Evolutionary conservation across 805 yeast genomes (phyloP).

Genomic region (Ogataea paradorogensis): DNA sequence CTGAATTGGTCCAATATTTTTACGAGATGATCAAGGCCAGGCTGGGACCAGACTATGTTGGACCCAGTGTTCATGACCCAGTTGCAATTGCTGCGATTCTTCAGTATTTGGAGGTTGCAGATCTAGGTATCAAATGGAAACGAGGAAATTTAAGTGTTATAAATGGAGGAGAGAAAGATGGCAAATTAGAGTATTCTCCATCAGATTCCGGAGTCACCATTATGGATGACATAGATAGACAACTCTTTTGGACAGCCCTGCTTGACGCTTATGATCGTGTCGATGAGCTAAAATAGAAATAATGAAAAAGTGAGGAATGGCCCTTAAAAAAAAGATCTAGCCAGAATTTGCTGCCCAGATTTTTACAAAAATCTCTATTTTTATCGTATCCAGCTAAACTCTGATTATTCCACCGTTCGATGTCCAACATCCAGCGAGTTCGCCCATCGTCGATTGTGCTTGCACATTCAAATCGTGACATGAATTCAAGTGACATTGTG

Average conservation of each 20-base stretch:
- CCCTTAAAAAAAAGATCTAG: neutral
- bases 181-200: slow-evolving; percentile 22
- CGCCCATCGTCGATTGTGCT: slow-evolving; percentile 20
- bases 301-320: no score
- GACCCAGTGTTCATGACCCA: slow-evolving; percentile 84
- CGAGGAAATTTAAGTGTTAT: slow-evolving; percentile 18
- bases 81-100: slow-evolving; percentile 62
- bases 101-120: slow-evolving; percentile 35
- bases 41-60: slow-evolving; percentile 42
- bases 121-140: slow-evolving; percentile 22
- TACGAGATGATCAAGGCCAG: slow-evolving; percentile 41
- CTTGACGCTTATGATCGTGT: slow-evolving; percentile 37
- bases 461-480: slow-evolving; percentile 17
- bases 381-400: neutral
- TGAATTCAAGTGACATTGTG: slow-evolving; percentile 20
- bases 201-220: slow-evolving; percentile 37
- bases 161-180: slow-evolving; percentile 30
- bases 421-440: slow-evolving; percentile 10
- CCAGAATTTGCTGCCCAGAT: neutral
- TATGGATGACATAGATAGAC: slow-evolving; percentile 38
- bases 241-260: slow-evolving; percentile 46
- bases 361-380: neutral
- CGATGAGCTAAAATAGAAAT: slow-evolving; percentile 20
- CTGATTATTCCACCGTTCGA: neutral
- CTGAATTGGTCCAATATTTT: slow-evolving; percentile 52